Evolutionary conservation across 768 basidiomycete species (phyloP), one percentile per base, ranked within the genome.

Genomic region (Panaeolus papilionaceus): DNA sequence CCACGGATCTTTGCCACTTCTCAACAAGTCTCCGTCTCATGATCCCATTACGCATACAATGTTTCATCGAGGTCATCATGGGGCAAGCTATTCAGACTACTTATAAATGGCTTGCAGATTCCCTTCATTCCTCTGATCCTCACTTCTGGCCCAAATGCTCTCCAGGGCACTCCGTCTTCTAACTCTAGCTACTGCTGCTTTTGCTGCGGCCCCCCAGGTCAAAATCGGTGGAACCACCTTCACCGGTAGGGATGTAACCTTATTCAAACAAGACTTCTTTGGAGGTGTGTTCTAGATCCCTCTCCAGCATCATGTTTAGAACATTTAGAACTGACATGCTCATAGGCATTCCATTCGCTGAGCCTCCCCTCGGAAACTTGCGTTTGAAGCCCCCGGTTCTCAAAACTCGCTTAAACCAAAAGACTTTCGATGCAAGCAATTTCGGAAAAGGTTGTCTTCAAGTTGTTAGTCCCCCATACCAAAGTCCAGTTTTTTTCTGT

Each of bases 381-480:
- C 81, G 87, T 38, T 79, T 88, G 64, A 77, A 79, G 38, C 79
- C 80, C 2, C 81, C 86, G 5, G 79, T 87, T 0, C 77, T 84
- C 1, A 82, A 87, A 69, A 80, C 80, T n/a, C 76, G 73, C 0
- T 66, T 80, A 0, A 75, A 76, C 4, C 70, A 74, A 2, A 28
- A 71, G 3, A 71, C 80, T 4, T 79, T 88, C 61, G 77, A 87
- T 63, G 85, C 87, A 0, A 83, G 77, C 9, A 76, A 78, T 63
- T 86, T 84, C 68, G 84, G 85, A 11, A 74, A 79, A 63, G 73
- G 69, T 0, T 89, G 88, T 70, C 69, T 89, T 11, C 88, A 89
- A 75, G 75, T 71, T 42, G 84, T 85, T 66, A 66, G 79, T 68
- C 16, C 10, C 12, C 9, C 37, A 6, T 38, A 4, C 26, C 26